Conservation (phyloP, 768 basidiomycete species). For the Lactifluus echinatus region DNA sequence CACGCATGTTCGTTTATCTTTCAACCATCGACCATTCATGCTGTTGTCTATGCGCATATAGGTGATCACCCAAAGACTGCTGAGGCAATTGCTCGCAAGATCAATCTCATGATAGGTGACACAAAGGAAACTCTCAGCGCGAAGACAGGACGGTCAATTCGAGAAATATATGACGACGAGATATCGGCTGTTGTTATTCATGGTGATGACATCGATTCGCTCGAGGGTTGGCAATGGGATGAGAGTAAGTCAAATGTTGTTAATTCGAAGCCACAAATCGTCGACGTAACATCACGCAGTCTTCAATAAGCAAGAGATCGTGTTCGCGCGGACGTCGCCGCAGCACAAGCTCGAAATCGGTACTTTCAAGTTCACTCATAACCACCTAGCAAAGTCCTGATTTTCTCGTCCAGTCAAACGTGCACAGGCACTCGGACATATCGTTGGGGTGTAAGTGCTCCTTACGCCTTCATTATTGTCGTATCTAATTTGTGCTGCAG, state of each 20-base stretch:
- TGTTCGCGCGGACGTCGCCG: constrained; percentile 64
- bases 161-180: constrained; percentile 62
- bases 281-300: constrained; percentile 31
- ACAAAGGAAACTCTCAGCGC: constrained; percentile 52
- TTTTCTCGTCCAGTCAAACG: constrained; percentile 44
- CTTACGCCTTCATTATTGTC: neutral
- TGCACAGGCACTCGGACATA: constrained; percentile 61
- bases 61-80: constrained; percentile 69
- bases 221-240: constrained; percentile 71
- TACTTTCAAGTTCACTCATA: constrained; percentile 23
- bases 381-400: neutral
- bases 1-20: neutral
- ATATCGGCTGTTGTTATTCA: constrained; percentile 58
- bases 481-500: constrained; percentile 26
- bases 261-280: neutral
- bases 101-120: constrained; percentile 59
- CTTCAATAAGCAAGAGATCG: constrained; percentile 59
- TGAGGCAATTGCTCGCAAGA: constrained; percentile 65
- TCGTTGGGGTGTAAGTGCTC: constrained; percentile 56
- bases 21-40: neutral
- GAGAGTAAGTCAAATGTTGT: constrained; percentile 39
- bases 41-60: constrained; percentile 17
- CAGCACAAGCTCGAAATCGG: constrained; percentile 70
- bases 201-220: constrained; percentile 55
- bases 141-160: constrained; percentile 44